Percentiles rank a stretch among this genome's conserved stretches.
Evolutionary conservation across 345 rosid species (phyloP).

Genomic region (Pseudoturritis turrita): DNA sequence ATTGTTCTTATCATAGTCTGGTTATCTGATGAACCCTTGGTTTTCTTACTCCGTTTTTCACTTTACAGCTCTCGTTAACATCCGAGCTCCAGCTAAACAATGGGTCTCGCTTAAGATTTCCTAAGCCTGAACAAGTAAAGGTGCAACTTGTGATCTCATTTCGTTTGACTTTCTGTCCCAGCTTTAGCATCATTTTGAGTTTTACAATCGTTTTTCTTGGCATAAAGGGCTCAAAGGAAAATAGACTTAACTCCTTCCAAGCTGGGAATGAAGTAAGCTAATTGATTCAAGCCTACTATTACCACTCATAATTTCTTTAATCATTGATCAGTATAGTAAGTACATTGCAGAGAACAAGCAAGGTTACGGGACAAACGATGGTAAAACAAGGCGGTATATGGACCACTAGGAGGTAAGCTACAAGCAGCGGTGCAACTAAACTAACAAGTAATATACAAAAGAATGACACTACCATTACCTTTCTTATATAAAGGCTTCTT

Average conservation of each 20-base stretch:
- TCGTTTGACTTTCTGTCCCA: neutral
- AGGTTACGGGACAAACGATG: conserved; percentile 31
- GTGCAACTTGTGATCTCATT: conserved; percentile 31
- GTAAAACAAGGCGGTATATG: conserved; percentile 19
- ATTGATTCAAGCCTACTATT: neutral
- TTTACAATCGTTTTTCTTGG: conserved; percentile 30
- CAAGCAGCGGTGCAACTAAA: neutral
- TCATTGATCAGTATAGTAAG: neutral
- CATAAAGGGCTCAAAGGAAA: conserved; percentile 90
- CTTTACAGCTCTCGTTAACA: conserved; percentile 58
- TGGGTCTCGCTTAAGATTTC: conserved; percentile 42
- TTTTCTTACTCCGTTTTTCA: neutral
- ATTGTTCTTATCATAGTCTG: too few relatives aligned
- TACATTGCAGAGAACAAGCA: conserved; percentile 33
- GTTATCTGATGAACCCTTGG: neutral
- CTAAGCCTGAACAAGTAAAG: conserved; percentile 46
- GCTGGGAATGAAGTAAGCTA: conserved; percentile 61
- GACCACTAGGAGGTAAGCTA: conserved; percentile 39
- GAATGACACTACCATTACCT: neutral
- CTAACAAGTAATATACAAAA: conserved; percentile 9
- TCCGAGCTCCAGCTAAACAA: conserved; percentile 50
- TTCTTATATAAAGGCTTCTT: neutral
- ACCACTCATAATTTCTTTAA: neutral
- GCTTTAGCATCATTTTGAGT: conserved; percentile 23
- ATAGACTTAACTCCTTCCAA: conserved; percentile 52